Base-by-base conservation (phyloP, 768 basidiomycete species). In the Clitopilus passeckerianus region DNA sequence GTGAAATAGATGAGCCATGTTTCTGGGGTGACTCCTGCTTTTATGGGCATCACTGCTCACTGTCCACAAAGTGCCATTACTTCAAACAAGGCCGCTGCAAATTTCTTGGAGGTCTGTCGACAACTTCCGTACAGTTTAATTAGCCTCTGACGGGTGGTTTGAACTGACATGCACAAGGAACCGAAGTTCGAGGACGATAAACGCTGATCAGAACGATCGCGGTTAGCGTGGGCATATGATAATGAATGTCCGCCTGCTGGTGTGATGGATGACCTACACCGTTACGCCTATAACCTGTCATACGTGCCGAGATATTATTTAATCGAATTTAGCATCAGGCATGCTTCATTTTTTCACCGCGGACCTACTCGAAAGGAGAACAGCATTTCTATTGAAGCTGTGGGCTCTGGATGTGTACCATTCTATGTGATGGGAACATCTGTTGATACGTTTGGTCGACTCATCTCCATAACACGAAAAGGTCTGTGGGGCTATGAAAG, bases 11-110 rank as follows among this genome's bases (percentile, higher is more conserved):
- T 24, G 84, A 85, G 41, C 50, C 70, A 16, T 88, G 86, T 68
- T 61, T 74, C 10, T 86, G 82, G 75, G 86, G 83, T 10, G 84
- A 86, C 44, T 75, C 77, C 4, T 88, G 86, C 66, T 83, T 79
- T 71, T 74, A 81, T 72, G 77, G 84, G 30, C 73, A 81, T 65
- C 70, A 70, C 30, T 88, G 86, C 66, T 78, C 79, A 60, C 74
- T 69, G 54, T 68, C 67, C 18, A 67, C 69, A 6, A 76, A 75
- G 43, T 83, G 80, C 67, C 72, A 73, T 56, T 82, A 74, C 67
- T 3, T 4, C 27, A 30, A 30, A 30, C 27, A 30, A 30, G 27
- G 27, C 7, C 27, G 27, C 27, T 30, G 27, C 27, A 30, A 30
- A 30, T 30, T 30, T 30, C 27, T 30, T 30, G 27, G 27, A 30